phyloP scores from a whole-genome alignment of 1,139 yeast genomes.

The Yamadazyma jaroonii region DNA sequence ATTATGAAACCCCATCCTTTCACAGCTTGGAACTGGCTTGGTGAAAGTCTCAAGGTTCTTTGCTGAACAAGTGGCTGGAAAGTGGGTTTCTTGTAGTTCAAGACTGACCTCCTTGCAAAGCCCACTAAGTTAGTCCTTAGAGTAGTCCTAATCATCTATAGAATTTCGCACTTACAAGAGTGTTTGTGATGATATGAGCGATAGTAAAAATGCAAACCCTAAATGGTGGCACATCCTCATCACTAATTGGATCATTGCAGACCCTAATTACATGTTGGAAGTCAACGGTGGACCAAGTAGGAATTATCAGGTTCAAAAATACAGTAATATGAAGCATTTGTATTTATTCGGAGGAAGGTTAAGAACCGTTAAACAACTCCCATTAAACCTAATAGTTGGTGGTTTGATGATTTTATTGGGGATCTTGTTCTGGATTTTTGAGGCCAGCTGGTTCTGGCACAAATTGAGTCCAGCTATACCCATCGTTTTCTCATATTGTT shows the following conservation, averaged over 20 bases:
- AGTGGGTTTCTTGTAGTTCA: too few relatives aligned
- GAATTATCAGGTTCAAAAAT: constrained; percentile 36
- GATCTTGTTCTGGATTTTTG: constrained; percentile 43
- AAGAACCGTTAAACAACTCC: constrained; percentile 37
- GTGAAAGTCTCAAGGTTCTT: constrained; percentile 14
- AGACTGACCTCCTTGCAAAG: not conserved
- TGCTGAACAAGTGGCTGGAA: not conserved
- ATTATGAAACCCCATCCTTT: constrained; percentile 32
- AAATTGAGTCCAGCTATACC: constrained; percentile 57
- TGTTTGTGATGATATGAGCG: constrained; percentile 6
- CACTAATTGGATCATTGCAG: constrained; percentile 45
- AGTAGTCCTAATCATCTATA: not conserved
- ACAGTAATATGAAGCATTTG: constrained; percentile 30
- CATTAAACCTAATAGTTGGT: constrained; percentile 34
- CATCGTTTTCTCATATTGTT: constrained; percentile 55
- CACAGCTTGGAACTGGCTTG: constrained; percentile 22
- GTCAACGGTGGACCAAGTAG: constrained; percentile 13
- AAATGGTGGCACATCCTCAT: constrained; percentile 18
- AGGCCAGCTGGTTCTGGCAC: constrained; percentile 58
- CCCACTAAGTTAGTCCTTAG: too few relatives aligned
- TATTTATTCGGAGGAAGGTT: constrained; percentile 68
- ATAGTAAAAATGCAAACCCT: not conserved
- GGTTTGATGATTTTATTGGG: constrained; percentile 42
- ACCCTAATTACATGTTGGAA: constrained; percentile 23
- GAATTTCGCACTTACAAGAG: not conserved